Evolutionary conservation across 2,329 filamentous ascomycete genomes (phyloP).

Genomic region (Clonostachys sp.): DNA sequence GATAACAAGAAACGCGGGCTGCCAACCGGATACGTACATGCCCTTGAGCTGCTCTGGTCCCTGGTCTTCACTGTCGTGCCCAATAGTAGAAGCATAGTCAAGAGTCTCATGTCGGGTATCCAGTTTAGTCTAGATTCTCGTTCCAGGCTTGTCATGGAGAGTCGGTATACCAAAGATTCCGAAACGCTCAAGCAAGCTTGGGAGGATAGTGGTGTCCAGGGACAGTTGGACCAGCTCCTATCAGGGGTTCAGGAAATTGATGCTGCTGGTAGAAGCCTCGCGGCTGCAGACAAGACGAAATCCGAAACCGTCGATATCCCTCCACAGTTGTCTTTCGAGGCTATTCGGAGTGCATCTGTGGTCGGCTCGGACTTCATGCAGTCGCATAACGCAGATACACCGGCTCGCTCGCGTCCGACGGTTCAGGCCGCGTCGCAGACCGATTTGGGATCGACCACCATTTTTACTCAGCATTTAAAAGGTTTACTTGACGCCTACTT

Average conservation of each 20-base stretch:
- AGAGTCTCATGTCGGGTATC: background rate
- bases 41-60: background rate
- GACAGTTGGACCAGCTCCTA: background rate
- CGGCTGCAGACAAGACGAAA: background rate
- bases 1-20: background rate
- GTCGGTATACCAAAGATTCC: background rate
- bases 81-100: background rate
- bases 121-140: background rate
- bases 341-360: background rate
- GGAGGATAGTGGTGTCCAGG: background rate
- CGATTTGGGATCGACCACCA: background rate
- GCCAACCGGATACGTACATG: background rate
- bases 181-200: background rate
- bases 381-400: background rate
- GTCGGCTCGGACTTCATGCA: background rate
- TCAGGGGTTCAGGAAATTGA: background rate
- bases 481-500: background rate
- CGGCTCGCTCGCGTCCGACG: background rate
- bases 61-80: background rate
- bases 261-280: too few relatives aligned
- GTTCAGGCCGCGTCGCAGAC: too few relatives aligned
- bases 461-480: background rate
- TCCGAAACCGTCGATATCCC: background rate
- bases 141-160: background rate
- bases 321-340: background rate